phyloP scores from a whole-genome alignment of 2,329 filamentous ascomycete genomes.

The Fusarium sp. region DNA sequence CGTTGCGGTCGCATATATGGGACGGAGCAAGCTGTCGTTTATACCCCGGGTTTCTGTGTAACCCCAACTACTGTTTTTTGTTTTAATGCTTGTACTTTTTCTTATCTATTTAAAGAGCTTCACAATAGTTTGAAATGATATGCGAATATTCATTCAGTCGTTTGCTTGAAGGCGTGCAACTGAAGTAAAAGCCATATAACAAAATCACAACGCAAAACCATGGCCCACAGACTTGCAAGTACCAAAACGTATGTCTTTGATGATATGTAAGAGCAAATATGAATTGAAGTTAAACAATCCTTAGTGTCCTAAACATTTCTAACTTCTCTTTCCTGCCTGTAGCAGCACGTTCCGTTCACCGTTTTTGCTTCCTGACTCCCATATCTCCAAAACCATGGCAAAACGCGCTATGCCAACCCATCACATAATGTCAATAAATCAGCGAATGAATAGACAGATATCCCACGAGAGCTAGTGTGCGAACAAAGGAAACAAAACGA shows the following conservation, averaged over 20 bases:
- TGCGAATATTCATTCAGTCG: conserved; percentile 36
- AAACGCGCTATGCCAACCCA: conserved; percentile 31
- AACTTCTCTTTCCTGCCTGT: background rate
- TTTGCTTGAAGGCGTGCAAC: background rate
- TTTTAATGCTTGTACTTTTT: conserved; percentile 6
- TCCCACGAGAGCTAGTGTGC: background rate
- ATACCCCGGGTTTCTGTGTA: conserved; percentile 41
- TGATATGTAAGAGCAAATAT: background rate
- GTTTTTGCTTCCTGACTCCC: conserved; percentile 30
- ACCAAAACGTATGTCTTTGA: conserved; percentile 8
- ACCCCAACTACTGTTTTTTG: conserved; percentile 10
- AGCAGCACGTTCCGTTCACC: conserved; percentile 22
- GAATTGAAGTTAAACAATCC: background rate
- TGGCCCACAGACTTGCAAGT: background rate
- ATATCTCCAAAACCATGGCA: conserved; percentile 31
- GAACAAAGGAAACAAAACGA: conserved; percentile 18
- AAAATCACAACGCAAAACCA: background rate
- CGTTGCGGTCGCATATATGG: conserved; percentile 30
- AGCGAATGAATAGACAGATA: conserved; percentile 27
- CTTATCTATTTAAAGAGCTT: conserved; percentile 14
- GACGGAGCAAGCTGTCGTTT: conserved; percentile 39
- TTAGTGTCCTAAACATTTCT: background rate
- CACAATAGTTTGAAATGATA: conserved; percentile 41
- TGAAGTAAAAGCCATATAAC: background rate
- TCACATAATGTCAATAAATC: conserved; percentile 28